Evolutionary conservation across 768 basidiomycete genomes (phyloP).

Genomic region (Pulveroboletus sp.): DNA sequence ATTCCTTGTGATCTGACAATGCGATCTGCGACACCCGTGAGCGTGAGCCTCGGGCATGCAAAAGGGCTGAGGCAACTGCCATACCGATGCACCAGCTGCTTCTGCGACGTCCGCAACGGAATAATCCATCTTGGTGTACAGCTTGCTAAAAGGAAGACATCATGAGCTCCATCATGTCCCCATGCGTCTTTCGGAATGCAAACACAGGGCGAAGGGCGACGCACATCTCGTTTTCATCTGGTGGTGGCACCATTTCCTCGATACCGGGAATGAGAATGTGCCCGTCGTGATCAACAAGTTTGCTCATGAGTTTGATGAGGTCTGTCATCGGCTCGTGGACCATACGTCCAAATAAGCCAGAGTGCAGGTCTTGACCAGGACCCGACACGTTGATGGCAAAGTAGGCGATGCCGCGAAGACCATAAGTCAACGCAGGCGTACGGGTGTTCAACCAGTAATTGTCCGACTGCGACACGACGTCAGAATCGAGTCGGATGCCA

Average conservation of each 20-base stretch:
- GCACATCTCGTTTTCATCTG: slow-evolving; percentile 70
- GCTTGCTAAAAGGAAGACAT: slow-evolving; percentile 36
- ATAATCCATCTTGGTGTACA: slow-evolving; percentile 77
- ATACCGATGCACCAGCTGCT: slow-evolving; percentile 60
- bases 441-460: slow-evolving; percentile 92
- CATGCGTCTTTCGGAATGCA: neutral
- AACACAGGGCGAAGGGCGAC: slow-evolving; percentile 14
- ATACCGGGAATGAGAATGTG: slow-evolving; percentile 86
- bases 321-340: slow-evolving; percentile 96
- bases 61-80: neutral
- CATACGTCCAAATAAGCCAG: slow-evolving; percentile 77
- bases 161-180: neutral
- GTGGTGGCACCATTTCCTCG: slow-evolving; percentile 72
- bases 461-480: slow-evolving; percentile 52
- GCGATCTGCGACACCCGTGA: slow-evolving; percentile 40
- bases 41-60: neutral
- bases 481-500: neutral
- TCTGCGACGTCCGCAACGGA: slow-evolving; percentile 65
- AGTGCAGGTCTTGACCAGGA: slow-evolving; percentile 85
- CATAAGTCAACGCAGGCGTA: slow-evolving; percentile 80
- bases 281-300: slow-evolving; percentile 75
- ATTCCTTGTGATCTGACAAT: slow-evolving; percentile 70
- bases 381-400: slow-evolving; percentile 80
- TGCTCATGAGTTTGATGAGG: slow-evolving; percentile 76
- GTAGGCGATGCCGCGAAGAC: slow-evolving; percentile 84